These are phyloP conservation scores for Gossypium bickii DNA, from an alignment of 345 rosid genomes.

Conservation along the genomic window DNA sequence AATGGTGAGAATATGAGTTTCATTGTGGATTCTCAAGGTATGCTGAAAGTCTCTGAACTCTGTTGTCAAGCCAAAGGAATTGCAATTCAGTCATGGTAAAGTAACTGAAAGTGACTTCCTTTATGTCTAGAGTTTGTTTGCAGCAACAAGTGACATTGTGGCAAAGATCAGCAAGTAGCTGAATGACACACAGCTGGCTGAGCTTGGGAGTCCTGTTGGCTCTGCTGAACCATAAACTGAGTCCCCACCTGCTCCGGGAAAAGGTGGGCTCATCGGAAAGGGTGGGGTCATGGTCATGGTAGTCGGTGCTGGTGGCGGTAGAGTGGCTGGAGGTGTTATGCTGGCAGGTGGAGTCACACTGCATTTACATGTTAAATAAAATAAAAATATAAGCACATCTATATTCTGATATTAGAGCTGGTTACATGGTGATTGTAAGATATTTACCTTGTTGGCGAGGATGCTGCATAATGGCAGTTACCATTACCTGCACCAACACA, in stretches of 20 bases:
- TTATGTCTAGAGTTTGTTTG: conserved; percentile 34
- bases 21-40: conserved; percentile 24
- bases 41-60: conserved; percentile 25
- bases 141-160: conserved; percentile 37
- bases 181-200: conserved; percentile 47
- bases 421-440: conserved; percentile 11
- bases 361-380: conserved; percentile 24
- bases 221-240: conserved; percentile 60
- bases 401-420: not conserved
- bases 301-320: conserved; percentile 39
- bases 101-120: conserved; percentile 19
- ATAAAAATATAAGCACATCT: conserved; percentile 8
- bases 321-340: conserved; percentile 28
- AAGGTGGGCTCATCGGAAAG: conserved; percentile 34
- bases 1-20: conserved; percentile 26
- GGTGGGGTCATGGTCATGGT: conserved; percentile 38
- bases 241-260: conserved; percentile 45
- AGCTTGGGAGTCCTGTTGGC: conserved; percentile 78
- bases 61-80: conserved; percentile 27
- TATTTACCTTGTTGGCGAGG: conserved; percentile 40
- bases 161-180: conserved; percentile 39
- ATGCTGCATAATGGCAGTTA: conserved; percentile 57
- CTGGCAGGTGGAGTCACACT: conserved; percentile 47
- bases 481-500: conserved; percentile 57
- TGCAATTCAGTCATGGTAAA: conserved; percentile 20